phyloP scores from a whole-genome alignment of 441 rosid species.

The Brassica hybrid region DNA sequence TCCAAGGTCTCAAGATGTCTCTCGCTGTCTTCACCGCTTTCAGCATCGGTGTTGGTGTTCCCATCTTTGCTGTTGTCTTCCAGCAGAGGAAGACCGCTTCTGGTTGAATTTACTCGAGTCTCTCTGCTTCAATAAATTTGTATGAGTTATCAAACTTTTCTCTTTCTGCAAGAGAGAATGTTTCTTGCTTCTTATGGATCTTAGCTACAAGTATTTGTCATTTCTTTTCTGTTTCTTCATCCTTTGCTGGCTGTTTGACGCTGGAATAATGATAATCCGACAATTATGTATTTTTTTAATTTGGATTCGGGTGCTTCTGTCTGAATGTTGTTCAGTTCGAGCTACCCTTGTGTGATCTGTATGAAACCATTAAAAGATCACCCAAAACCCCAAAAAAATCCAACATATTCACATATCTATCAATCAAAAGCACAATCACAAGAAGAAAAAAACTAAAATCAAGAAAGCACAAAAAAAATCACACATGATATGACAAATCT shows the following conservation, averaged over 20 bases:
- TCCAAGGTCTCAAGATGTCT: too few species aligned
- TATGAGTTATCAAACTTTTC: slow-evolving; percentile 35
- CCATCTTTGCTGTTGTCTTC: slow-evolving; percentile 78
- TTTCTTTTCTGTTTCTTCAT: slow-evolving; percentile 1
- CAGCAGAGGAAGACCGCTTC: slow-evolving; percentile 95
- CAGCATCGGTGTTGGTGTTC: too few species aligned
- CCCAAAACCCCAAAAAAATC: neutral
- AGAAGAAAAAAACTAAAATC: neutral
- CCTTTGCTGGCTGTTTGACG: slow-evolving; percentile 21
- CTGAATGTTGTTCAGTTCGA: neutral
- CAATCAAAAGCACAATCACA: slow-evolving; percentile 22
- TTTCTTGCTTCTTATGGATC: neutral
- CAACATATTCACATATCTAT: slow-evolving; percentile 37
- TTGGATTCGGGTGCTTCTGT: neutral
- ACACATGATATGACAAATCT: slow-evolving; percentile 33
- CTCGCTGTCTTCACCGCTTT: too few species aligned
- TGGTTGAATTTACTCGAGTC: slow-evolving; percentile 41
- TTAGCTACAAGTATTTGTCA: neutral
- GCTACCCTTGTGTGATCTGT: neutral
- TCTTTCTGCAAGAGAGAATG: neutral
- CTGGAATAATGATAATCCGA: slow-evolving; percentile 31
- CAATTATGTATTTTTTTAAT: neutral
- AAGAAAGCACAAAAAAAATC: slow-evolving; percentile 14
- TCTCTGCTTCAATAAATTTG: slow-evolving; percentile 47
- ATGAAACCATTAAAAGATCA: neutral